A percentile compares a stretch with the other conserved stretches of the same genome.
phyloP scores from a whole-genome alignment of 495 filamentous ascomycete genomes.

The Penicillium mononematosum region DNA sequence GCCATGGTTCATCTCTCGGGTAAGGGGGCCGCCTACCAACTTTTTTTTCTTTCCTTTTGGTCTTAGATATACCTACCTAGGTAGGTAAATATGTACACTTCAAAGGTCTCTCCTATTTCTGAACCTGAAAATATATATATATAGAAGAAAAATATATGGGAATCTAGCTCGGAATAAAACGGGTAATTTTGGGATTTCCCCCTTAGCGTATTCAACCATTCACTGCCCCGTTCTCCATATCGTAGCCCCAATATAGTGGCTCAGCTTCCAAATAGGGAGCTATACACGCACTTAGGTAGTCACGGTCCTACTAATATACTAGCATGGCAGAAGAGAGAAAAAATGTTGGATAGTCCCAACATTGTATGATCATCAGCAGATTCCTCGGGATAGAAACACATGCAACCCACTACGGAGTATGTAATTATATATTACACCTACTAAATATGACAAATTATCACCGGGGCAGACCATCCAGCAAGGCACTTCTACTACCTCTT shows the following conservation, averaged over 20 bases:
- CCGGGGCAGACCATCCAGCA: too few species aligned
- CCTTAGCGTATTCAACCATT: not conserved
- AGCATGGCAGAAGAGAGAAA: not conserved
- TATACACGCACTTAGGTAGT: not conserved
- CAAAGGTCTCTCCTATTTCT: too few species aligned
- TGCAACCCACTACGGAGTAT: not conserved
- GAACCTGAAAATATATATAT: too few species aligned
- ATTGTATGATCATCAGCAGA: not conserved
- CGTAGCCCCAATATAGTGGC: not conserved
- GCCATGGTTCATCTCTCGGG: constrained; percentile 45
- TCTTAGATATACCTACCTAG: too few species aligned
- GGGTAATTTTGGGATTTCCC: not conserved
- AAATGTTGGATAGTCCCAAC: not conserved
- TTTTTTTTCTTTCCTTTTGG: not conserved
- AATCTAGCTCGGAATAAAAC: too few species aligned
- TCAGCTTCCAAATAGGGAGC: not conserved
- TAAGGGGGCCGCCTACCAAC: constrained; percentile 18
- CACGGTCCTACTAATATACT: not conserved
- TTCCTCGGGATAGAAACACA: not conserved
- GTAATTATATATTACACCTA: not conserved
- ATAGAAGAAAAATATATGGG: too few species aligned
- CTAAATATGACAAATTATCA: not conserved
- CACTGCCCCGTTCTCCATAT: not conserved
- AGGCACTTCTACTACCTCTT: not conserved
- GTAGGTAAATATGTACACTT: too few species aligned